phyloP scores from a whole-genome alignment of 305 asterid species.

The Fraxinus nigra region DNA sequence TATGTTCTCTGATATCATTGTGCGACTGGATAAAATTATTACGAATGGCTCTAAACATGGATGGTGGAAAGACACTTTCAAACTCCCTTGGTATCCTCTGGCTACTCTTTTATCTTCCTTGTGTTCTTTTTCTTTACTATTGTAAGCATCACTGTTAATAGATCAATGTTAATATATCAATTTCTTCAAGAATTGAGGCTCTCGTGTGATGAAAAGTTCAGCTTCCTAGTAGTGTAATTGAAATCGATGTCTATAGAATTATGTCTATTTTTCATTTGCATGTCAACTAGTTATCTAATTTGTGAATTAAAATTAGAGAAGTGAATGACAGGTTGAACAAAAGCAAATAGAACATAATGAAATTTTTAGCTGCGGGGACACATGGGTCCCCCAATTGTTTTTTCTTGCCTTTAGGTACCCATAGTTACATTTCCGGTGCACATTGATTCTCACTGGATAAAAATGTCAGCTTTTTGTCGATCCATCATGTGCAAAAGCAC shows the following conservation, averaged over 20 bases:
- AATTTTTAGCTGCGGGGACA: not conserved
- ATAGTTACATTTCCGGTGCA: not conserved
- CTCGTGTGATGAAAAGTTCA: not conserved
- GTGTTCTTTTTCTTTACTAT: not conserved
- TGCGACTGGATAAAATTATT: constrained; percentile 69
- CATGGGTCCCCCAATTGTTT: not conserved
- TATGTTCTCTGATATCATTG: constrained; percentile 66
- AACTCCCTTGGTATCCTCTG: constrained; percentile 77
- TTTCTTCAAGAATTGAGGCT: not conserved
- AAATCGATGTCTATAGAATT: not conserved
- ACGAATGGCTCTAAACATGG: constrained; percentile 78
- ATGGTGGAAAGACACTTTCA: constrained; percentile 98
- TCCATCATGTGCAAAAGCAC: not conserved
- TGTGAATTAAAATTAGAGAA: not conserved
- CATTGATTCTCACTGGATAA: not conserved
- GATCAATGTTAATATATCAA: not conserved
- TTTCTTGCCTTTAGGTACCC: not conserved
- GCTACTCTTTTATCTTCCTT: not conserved
- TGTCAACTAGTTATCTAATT: not conserved
- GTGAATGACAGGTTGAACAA: not conserved
- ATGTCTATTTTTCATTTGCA: not conserved
- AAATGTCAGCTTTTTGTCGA: not conserved
- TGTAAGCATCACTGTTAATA: not conserved
- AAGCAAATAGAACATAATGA: not conserved
- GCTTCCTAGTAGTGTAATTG: not conserved